phyloP scores from a whole-genome alignment of 2,329 filamentous ascomycete genomes.

The Apiospora marii region DNA sequence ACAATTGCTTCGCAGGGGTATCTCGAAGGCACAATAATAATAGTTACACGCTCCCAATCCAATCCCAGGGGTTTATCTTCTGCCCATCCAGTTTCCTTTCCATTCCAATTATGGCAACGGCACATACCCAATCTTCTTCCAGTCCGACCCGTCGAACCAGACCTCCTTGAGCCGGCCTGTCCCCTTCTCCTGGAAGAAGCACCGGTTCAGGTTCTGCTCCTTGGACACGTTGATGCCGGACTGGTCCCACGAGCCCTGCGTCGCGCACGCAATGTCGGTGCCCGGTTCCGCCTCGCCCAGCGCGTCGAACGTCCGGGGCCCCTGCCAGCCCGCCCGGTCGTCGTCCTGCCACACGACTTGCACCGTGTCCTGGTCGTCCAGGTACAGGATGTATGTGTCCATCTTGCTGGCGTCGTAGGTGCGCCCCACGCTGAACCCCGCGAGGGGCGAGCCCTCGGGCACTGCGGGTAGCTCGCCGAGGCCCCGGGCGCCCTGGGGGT shows the following conservation, averaged over 20 bases:
- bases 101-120: slow-evolving; percentile 23
- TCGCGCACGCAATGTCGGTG: slow-evolving; percentile 37
- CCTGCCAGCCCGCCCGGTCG: slow-evolving; percentile 33
- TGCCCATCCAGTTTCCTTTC: not conserved
- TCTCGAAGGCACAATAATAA: not conserved
- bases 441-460: slow-evolving; percentile 32
- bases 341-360: slow-evolving; percentile 37
- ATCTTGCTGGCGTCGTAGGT: slow-evolving; percentile 34
- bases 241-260: slow-evolving; percentile 29
- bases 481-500: not conserved
- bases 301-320: slow-evolving; percentile 34
- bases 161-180: slow-evolving; percentile 33
- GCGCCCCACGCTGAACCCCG: slow-evolving; percentile 34
- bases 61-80: not conserved
- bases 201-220: slow-evolving; percentile 37
- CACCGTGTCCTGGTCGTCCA: slow-evolving; percentile 31
- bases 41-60: not conserved
- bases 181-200: slow-evolving; percentile 33
- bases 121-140: slow-evolving; percentile 32
- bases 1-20: not conserved
- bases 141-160: slow-evolving; percentile 34
- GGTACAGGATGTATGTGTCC: slow-evolving; percentile 37
- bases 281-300: slow-evolving; percentile 29
- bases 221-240: slow-evolving; percentile 29
- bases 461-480: slow-evolving; percentile 20